Base-by-base conservation (phyloP, 2,329 filamentous ascomycete genomes). In the Scedosporium apiospermum region DNA sequence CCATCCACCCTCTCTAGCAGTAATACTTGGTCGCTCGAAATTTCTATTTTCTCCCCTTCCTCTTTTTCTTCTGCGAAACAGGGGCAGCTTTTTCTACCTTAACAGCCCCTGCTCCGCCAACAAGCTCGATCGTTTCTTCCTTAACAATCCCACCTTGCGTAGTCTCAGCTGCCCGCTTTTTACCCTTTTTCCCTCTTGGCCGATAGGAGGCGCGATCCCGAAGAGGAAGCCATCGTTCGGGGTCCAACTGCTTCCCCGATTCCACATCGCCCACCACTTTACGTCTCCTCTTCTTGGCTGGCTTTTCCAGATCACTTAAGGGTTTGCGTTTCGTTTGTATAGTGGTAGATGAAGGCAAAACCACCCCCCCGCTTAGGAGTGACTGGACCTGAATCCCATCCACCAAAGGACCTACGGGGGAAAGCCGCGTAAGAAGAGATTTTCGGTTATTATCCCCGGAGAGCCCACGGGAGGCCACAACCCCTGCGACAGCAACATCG, bases 151-250 rank as follows among this genome's bases (percentile, higher is more conserved):
- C 93, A 65, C 95, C 95, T 73, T 98, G 95, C 7, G 91, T 97
- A 49, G 88, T 78, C 67, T 91, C 89, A 65, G 82, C 80, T 4
- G 86, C 87, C 76, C 88, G 89, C 82, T 92, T 88, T 81, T 91
- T 93, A 62, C 91, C 90, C 81, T 96, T 96, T 79, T 89, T 92
- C 5, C 92, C 92, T 78, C 95, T 96, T 6, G 93, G 92, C 58
- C 89, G 81, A 75, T 96, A 99, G 49, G 86, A 90, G 68, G 90
- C 95, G 63, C 95, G 84, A 73, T 99, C 95, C 61, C 89, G 87
- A 69, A 98, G 80, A 12, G 95, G 93, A 64, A 99, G 76, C 95
- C 95, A 99, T 65, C 95, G 83, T 76, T 99, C 95, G 0, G 91
- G 88, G 73, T 99, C 95, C 41, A 90, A 84, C 66, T 86, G 87